These are phyloP conservation scores for Basipetospora sp. DNA, from an alignment of 2,329 filamentous ascomycete genomes.

Conservation along the genomic window DNA sequence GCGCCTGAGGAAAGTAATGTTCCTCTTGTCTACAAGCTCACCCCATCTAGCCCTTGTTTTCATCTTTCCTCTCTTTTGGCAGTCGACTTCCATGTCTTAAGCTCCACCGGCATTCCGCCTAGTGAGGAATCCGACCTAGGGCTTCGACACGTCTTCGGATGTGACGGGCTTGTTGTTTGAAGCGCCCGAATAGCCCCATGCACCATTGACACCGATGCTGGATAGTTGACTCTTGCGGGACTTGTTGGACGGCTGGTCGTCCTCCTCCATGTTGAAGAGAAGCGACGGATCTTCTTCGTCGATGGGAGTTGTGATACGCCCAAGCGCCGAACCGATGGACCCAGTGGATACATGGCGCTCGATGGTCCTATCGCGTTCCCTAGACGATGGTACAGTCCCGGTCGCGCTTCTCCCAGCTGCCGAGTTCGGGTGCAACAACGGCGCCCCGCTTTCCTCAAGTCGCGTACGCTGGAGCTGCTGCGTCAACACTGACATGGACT, in stretches of 20 bases:
- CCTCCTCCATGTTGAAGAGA: conserved; percentile 52
- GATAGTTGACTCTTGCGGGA: conserved; percentile 35
- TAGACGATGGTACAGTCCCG: conserved; percentile 16
- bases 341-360: conserved; percentile 47
- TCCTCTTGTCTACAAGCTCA: no score
- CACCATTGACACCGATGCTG: conserved; percentile 23
- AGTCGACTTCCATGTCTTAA: neutral
- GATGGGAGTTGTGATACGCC: conserved; percentile 48
- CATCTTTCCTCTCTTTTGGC: neutral
- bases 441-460: conserved; percentile 33
- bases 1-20: no score
- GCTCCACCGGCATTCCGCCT: neutral
- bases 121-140: neutral
- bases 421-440: conserved; percentile 35
- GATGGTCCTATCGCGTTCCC: conserved; percentile 23
- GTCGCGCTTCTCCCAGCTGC: conserved; percentile 27
- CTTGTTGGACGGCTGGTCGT: conserved; percentile 32
- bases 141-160: no score
- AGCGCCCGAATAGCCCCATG: conserved; percentile 27
- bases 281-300: conserved; percentile 51
- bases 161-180: no score
- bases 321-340: conserved; percentile 34
- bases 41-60: neutral
- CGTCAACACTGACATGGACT: conserved; percentile 43
- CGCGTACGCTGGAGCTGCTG: conserved; percentile 49